phyloP scores from a whole-genome alignment of 371 early-diverging fungal species.

The Dipsacomyces acuminosporus region DNA sequence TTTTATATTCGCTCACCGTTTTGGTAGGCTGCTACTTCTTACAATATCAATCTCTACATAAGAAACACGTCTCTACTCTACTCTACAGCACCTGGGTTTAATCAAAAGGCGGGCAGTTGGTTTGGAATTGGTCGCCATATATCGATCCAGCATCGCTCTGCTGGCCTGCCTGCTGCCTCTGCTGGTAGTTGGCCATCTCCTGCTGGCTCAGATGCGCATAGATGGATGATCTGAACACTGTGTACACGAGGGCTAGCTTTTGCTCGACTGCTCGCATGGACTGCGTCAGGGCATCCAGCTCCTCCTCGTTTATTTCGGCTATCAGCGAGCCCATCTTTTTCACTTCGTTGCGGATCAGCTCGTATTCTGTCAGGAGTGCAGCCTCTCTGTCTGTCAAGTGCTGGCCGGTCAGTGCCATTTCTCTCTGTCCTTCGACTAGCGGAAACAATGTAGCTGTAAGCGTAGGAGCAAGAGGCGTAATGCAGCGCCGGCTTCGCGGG shows the following conservation, averaged over 20 bases:
- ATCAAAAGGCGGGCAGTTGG: constrained; percentile 44
- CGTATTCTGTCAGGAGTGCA: constrained; percentile 42
- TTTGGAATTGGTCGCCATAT: constrained; percentile 37
- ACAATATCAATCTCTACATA: no score
- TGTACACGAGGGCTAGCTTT: constrained; percentile 41
- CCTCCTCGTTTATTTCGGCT: constrained; percentile 41
- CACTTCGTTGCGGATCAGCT: constrained; percentile 43
- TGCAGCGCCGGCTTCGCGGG: no score
- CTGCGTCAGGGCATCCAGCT: constrained; percentile 42
- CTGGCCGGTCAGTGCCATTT: constrained; percentile 33
- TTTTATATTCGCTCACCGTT: no score
- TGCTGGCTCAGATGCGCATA: constrained; percentile 43
- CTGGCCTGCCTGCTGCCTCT: neutral
- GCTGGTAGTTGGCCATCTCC: constrained; percentile 12
- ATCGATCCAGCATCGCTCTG: constrained; percentile 12
- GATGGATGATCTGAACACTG: constrained; percentile 43
- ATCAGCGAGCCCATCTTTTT: constrained; percentile 39
- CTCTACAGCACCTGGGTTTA: neutral
- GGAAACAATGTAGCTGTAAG: neutral
- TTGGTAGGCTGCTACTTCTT: no score
- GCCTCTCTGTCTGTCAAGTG: constrained; percentile 40
- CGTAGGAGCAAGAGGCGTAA: neutral
- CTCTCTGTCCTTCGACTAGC: no score
- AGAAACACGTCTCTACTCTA: no score
- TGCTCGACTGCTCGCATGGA: constrained; percentile 46